Base-by-base conservation (phyloP, 2,329 filamentous ascomycete species). In the Verticillium klebahnii region DNA sequence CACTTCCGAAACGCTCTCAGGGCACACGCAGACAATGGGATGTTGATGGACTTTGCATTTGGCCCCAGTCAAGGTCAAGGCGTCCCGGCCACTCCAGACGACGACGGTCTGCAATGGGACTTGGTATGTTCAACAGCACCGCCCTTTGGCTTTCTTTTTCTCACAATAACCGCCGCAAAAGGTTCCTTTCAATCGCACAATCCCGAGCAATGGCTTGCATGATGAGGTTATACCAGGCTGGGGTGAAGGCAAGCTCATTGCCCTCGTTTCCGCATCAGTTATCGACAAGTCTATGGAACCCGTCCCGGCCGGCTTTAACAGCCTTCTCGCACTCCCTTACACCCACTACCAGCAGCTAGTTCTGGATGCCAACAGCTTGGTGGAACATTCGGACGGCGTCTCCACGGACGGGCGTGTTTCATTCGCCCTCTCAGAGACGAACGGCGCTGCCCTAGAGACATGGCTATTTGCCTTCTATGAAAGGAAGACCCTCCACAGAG, bases 21-120 rank as follows among this genome's bases (percentile, higher is more conserved):
- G 5, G 55, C 62, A 1, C 59, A 61, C 5, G 32, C 60, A 5
- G 73, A 78, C 0, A 62, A 72, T 19, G 75, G 69, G 0, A 57
- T 82, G 11, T 60, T 75, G 4, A 73, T 83, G 66, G 80, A 83
- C 64, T 79, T 80, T 65, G 70, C 75, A 0, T 56, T 82, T 1
- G 80, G 80, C 0, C 75, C 80, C 0, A 80, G 79, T 62, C 77
- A 81, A 65, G 81, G 80, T 7, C 72, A 76, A 57, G 81, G 81
- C 15, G 77, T 81, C 3, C 80, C 80, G 1, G 72, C 75, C 1
- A 64, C 68, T 1, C 59, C 63, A 1, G 66, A 71, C 29, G 68
- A 72, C 54, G 71, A 74, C 6, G 77, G 75, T 0, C 67, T 76
- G 11, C 62, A 69, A 59, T 75, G 69, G 70, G 67, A 77, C 60